Conservation (phyloP, 2,329 filamentous ascomycete species). For the Beauveria medogensis region DNA sequence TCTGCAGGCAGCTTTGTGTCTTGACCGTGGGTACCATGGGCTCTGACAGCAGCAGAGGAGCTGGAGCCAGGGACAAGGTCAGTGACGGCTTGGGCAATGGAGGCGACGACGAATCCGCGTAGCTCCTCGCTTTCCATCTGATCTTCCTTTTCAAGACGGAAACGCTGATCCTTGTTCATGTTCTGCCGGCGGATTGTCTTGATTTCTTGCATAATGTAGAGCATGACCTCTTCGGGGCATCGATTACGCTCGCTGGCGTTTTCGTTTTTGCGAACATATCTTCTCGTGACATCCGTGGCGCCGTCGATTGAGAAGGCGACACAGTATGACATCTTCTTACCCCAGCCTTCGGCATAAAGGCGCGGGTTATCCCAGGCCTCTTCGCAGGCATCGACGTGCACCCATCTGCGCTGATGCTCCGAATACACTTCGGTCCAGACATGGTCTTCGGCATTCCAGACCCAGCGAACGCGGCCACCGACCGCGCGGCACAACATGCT, state of each 20-base stretch:
- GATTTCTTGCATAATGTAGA: slow-evolving; percentile 90
- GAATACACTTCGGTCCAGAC: slow-evolving; percentile 98
- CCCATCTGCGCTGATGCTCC: slow-evolving; percentile 84
- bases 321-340: slow-evolving; percentile 94
- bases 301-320: slow-evolving; percentile 92
- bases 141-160: slow-evolving; percentile 74
- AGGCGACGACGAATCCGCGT: slow-evolving; percentile 63
- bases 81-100: slow-evolving; percentile 65
- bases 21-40: slow-evolving; percentile 28
- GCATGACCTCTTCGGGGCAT: slow-evolving; percentile 80
- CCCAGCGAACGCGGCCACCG: slow-evolving; percentile 85
- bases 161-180: slow-evolving; percentile 78
- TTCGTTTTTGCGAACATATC: slow-evolving; percentile 64
- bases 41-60: slow-evolving; percentile 18
- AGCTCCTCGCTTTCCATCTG: slow-evolving; percentile 67
- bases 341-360: slow-evolving; percentile 90
- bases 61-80: slow-evolving; percentile 50
- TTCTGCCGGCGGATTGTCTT: slow-evolving; percentile 74
- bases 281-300: slow-evolving; percentile 56
- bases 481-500: slow-evolving; percentile 95
- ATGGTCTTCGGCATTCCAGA: slow-evolving; percentile 96
- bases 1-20: slow-evolving; percentile 56
- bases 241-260: slow-evolving; percentile 67
- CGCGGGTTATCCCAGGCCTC: slow-evolving; percentile 92
- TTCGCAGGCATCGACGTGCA: slow-evolving; percentile 94